Conservation (phyloP, 495 filamentous ascomycete genomes). For the Hypomontagnella submonticulosa region DNA sequence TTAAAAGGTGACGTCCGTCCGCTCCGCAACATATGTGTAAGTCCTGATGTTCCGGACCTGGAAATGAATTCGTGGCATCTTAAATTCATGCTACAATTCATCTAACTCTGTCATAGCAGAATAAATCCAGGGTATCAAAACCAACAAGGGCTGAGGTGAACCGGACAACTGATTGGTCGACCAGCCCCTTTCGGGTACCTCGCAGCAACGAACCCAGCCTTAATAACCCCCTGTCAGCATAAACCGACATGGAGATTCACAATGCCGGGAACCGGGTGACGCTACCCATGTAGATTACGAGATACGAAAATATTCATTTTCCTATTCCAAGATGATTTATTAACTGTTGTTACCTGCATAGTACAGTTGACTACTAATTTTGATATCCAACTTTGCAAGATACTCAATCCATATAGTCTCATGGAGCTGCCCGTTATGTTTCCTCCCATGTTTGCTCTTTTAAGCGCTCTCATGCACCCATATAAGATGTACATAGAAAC, state of each 20-base stretch:
- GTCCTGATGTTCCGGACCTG: conserved; percentile 3
- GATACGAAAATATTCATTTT: conserved; percentile 1
- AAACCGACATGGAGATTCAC: conserved; percentile 23
- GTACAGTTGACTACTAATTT: too few species aligned
- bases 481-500: conserved; percentile 2
- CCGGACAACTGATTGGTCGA: conserved; percentile 34
- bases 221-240: conserved; percentile 40
- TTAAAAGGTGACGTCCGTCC: not conserved
- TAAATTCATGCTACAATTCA: conserved; percentile 12
- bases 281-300: not conserved
- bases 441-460: conserved; percentile 5
- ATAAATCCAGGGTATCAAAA: conserved; percentile 41
- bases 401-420: too few species aligned
- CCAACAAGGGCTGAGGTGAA: conserved; percentile 29
- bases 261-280: conserved; percentile 32
- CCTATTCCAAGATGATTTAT: too few species aligned
- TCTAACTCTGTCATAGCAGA: conserved; percentile 19
- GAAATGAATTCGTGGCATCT: conserved; percentile 28
- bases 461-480: conserved; percentile 1
- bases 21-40: not conserved
- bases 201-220: conserved; percentile 40
- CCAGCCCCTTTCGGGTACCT: conserved; percentile 34
- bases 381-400: too few species aligned
- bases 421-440: too few species aligned
- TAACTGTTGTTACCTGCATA: too few species aligned